Conservation (phyloP, 1,284 basidiomycete genomes). For the Papiliotrema laurentii region DNA sequence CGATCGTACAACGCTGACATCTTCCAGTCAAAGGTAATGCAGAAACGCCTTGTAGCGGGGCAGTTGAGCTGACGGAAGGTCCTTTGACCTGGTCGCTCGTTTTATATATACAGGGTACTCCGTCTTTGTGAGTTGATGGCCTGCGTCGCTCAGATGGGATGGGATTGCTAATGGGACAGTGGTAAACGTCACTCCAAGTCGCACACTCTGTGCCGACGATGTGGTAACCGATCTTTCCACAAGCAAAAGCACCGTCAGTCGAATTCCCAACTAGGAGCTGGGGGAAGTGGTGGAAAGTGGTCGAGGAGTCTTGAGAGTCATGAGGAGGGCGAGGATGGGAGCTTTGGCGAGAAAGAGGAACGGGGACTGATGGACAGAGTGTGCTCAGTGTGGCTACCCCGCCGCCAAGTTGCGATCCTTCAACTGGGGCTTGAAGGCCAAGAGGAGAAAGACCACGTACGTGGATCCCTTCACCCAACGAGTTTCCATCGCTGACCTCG, state of each 20-base stretch:
- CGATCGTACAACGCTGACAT: conserved; percentile 9
- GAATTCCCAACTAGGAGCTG: no score
- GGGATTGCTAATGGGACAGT: conserved; percentile 23
- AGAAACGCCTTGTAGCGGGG: no score
- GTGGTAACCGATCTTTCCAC: conserved; percentile 90
- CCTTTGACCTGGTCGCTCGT: conserved; percentile 60
- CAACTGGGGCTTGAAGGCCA: conserved; percentile 98
- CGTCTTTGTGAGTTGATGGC: conserved; percentile 64
- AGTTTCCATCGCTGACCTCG: neutral
- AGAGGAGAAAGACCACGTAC: conserved; percentile 89
- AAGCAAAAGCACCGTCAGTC: conserved; percentile 90
- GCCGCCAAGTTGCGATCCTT: conserved; percentile 91
- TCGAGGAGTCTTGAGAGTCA: neutral
- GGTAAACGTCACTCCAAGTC: conserved; percentile 98
- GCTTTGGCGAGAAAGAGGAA: neutral
- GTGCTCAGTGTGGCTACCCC: conserved; percentile 94
- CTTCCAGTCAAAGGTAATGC: conserved; percentile 34
- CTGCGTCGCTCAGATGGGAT: neutral
- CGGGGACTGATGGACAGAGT: conserved; percentile 55
- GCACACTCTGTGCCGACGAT: conserved; percentile 94
- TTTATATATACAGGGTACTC: conserved; percentile 63
- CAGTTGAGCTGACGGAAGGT: conserved; percentile 45
- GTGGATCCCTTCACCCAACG: no score
- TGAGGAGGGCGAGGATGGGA: neutral
- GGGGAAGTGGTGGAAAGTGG: neutral